Evolutionary conservation across 2,329 filamentous ascomycete species (phyloP), one percentile per base, ranked within the genome.

Genomic region (Lecanicillium sp.): DNA sequence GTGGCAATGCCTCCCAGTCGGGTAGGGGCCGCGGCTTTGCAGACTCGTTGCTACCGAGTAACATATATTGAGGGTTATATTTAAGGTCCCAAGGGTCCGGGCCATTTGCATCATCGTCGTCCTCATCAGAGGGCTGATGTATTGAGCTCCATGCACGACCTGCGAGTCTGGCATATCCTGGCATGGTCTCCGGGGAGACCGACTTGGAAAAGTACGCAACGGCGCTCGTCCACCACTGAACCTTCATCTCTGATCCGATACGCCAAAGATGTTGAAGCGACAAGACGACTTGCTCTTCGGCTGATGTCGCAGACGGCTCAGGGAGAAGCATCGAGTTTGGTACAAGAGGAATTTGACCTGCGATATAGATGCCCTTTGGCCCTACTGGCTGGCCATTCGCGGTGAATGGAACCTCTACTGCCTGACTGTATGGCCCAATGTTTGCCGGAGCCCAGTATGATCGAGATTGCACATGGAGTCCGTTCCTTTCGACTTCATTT

Each of bases 401-500:
- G 13, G 49, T 50, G 11, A 62, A 39, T 4, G 56, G 61, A 10
- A 77, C 62, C 3, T 74, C 69, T 36, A 92, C 79, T 4, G 88
- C 87, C 64, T 98, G 92, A 40, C 89, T 96, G 60, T 97, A 97
- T 0, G 92, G 92, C 0, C 92, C 92, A 39, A 98, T 97, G 54
- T 97, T 97, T 15, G 92, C 90, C 0, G 92, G 92, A 0, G 92
- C 92, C 92, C 92, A 98, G 68, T 97, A 97, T 10, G 87, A 94
- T 29, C 86, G 72, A 4, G 85, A 89, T 61, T 97, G 92, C 5
- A 98, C 89, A 58, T 98, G 92, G 2, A 97, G 72, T 0, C 77
- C 77, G 37, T 71, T 68, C 61, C 84, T 60, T 22, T 56, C 50
- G n/a, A 39, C 38, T 5, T 37, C 44, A 8, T 45, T 41, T 17